Conservation (phyloP, 139 green algal species). For the Haematococcus lacustris region DNA sequence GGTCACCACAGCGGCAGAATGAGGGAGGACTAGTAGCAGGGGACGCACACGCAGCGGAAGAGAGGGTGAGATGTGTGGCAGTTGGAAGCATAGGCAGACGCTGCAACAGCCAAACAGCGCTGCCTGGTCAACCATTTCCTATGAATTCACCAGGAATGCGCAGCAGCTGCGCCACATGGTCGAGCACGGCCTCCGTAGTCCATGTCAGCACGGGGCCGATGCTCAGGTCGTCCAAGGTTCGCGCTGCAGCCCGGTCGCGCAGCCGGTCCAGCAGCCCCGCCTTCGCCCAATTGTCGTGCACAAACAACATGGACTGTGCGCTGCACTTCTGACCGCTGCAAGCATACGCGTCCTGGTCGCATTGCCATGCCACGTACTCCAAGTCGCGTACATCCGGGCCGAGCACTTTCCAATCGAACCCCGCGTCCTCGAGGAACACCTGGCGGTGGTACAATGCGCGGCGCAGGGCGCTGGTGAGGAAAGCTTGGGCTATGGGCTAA, state of each 20-base stretch:
- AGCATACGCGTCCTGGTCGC: slow-evolving; percentile 95
- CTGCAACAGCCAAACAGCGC: too few relatives aligned
- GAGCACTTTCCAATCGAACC: slow-evolving; percentile 98
- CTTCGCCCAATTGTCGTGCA: slow-evolving; percentile 66
- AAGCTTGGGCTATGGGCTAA: too few relatives aligned
- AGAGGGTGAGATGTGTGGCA: too few relatives aligned
- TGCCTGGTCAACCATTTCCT: too few relatives aligned
- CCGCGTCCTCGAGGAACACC: slow-evolving; percentile 91
- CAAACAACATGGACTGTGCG: slow-evolving; percentile 93
- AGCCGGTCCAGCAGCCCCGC: slow-evolving; percentile 71
- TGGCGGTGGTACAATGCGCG: too few relatives aligned
- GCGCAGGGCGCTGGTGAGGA: too few relatives aligned
- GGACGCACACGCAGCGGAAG: too few relatives aligned
- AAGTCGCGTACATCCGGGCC: slow-evolving; percentile 69
- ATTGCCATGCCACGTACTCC: slow-evolving; percentile 89
- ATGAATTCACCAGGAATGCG: slow-evolving; percentile 78
- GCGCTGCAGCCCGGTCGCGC: slow-evolving; percentile 26
- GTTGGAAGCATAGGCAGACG: too few relatives aligned
- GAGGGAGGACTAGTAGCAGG: too few relatives aligned
- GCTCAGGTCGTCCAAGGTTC: slow-evolving; percentile 80
- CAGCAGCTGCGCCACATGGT: slow-evolving; percentile 69
- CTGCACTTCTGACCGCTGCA: slow-evolving; percentile 95
- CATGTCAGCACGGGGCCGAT: slow-evolving; percentile 87
- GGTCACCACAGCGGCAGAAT: too few relatives aligned
- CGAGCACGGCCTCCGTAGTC: slow-evolving; percentile 79